phyloP scores from a whole-genome alignment of 1,284 basidiomycete genomes.

The Rhodotorula glutinis region DNA sequence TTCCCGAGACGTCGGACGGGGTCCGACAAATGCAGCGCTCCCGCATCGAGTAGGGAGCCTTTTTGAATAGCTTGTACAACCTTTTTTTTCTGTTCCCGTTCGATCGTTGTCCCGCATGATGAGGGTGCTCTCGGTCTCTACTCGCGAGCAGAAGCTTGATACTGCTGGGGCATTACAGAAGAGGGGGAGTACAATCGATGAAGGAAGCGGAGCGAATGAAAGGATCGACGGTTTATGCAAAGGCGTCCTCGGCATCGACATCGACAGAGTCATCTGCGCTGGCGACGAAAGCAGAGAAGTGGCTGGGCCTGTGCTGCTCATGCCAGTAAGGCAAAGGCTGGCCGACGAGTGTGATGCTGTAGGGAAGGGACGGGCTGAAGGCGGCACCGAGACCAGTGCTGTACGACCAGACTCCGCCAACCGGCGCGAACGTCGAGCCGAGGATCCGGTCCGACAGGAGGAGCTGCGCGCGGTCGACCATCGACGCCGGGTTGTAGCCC shows the following conservation, averaged over 20 bases:
- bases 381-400: slow-evolving; percentile 70
- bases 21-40: too few relatives aligned
- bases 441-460: slow-evolving; percentile 84
- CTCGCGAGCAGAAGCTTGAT: too few relatives aligned
- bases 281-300: slow-evolving; percentile 31
- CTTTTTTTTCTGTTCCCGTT: too few relatives aligned
- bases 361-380: slow-evolving; percentile 81
- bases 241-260: slow-evolving; percentile 24
- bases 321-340: slow-evolving; percentile 88
- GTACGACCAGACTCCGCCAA: slow-evolving; percentile 79
- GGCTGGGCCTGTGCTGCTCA: slow-evolving; percentile 26
- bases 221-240: background rate
- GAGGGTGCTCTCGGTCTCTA: too few relatives aligned
- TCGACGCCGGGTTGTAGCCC: slow-evolving; percentile 86
- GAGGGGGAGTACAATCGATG: too few relatives aligned
- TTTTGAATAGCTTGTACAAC: too few relatives aligned
- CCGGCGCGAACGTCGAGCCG: slow-evolving; percentile 41
- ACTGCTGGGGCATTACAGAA: too few relatives aligned
- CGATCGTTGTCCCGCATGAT: too few relatives aligned
- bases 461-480: slow-evolving; percentile 95
- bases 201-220: too few relatives aligned
- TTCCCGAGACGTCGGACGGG: too few relatives aligned
- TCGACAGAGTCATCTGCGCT: slow-evolving; percentile 19
- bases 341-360: slow-evolving; percentile 76
- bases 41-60: too few relatives aligned